Evolutionary conservation across 2,329 filamentous ascomycete species (phyloP), one percentile per base, ranked within the genome.

Genomic region (Colletotrichum sp.): DNA sequence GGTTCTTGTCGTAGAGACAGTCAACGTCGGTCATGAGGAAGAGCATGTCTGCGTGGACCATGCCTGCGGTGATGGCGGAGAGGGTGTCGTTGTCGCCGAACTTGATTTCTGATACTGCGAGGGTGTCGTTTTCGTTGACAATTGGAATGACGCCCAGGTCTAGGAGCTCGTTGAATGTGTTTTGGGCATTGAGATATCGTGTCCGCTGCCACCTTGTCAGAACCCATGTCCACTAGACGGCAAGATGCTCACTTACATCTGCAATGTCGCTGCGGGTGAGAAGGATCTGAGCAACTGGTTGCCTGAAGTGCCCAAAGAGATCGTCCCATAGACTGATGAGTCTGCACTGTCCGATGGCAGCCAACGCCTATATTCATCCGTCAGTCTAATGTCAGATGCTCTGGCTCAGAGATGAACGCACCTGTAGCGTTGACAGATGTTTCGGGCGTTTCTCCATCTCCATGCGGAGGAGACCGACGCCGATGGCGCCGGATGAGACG

Each of bases 11-110:
- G 84, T 99, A 99, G 14, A 99, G 89, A 82, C 96, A 98, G 83
- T 99, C 97, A 63, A 99, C 97, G 82, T 99, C 97, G 1, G 97
- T 99, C 97, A 99, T 98, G 77, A 99, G 90, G 85, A 99, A 99
- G 12, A 99, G 90, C 80, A 98, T 95, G 81, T 99, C 96, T 66
- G 97, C 97, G 81, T 98, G 95, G 24, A 98, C 95, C 96, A 98
- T 98, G 78, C 94, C 97, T 1, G 97, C 95, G 1, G 97, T 98
- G 79, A 99, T 98, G 73, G 97, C 97, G 14, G 96, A 98, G 62
- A 99, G 89, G 3, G 97, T 99, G 84, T 99, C 97, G 81, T 99
- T 99, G 88, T 99, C 97, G 79, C 97, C 97, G 82, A 99, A 99
- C 88, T 98, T 98, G 87, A 99, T 99, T 90, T 99, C 97, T 59